Evolutionary conservation across 805 yeast genomes (phyloP), one percentile per base, ranked within the genome.

Genomic region (Wickerhamiella spandovensis): DNA sequence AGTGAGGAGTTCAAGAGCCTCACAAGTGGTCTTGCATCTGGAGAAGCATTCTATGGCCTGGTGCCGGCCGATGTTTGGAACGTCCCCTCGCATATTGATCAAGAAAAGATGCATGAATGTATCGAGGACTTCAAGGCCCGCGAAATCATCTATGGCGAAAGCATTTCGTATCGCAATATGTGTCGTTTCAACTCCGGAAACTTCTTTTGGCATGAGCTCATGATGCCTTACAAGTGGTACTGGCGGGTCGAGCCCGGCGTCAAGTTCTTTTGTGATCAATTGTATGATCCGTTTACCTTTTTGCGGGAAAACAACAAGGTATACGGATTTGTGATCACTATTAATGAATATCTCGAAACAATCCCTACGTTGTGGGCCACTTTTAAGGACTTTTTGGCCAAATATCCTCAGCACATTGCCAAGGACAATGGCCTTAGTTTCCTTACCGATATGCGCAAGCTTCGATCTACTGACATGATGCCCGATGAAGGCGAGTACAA

Each of bases 191-290:
- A 92, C 63, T 82, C 95, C 2, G 97, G 97, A 0, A 84, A 74
- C 64, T 92, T 92, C 68, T 90, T 78, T 70, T 77, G 84, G 62
- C 95, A 88, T 61, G 78, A 79, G 51, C 63, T 87, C 44, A 67
- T 89, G 58, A 64, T 70, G 44, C 72, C 81, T 32, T 92, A 84
- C 68, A 90, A 87, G 54, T 92, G 82, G 73, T 90, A 90, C 68
- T 89, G 95, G 79, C 75, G 98, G 55, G 95, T 90, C 12, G 98
- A 90, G 65, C 98, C 98, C 0, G 87, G 81, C 55, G 88, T 89
- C 47, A 80, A 84, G 61, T 84, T 84, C 64, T 84, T 72, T 64
- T 92, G 97, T 67, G 97, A 92, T 67, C 64, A 61, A 49, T 37
- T 53, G 28, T 65, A 69, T 57, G 98, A 90, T 65, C 89, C 96